Evolutionary conservation across 805 yeast species (phyloP).

Genomic region (Ogataea nakhonphanomensis): DNA sequence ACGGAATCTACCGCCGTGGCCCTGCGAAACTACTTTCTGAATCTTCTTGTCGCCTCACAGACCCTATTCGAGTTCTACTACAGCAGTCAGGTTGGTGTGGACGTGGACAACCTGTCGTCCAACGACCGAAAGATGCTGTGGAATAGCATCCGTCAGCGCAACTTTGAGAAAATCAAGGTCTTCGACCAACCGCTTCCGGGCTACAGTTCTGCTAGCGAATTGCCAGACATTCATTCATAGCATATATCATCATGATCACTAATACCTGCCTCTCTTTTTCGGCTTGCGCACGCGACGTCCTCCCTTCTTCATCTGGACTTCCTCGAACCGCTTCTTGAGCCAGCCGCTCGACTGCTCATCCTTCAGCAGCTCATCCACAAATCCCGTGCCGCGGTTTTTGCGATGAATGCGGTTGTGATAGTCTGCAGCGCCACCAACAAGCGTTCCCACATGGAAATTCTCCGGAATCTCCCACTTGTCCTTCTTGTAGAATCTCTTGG

Average conservation of each 20-base stretch:
- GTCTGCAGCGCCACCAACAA: constrained; percentile 79
- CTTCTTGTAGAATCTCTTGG: constrained; percentile 91
- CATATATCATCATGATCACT: not conserved
- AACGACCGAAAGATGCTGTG: constrained; percentile 44
- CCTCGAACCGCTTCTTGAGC: constrained; percentile 79
- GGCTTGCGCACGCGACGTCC: constrained; percentile 62
- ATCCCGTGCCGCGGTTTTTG: constrained; percentile 70
- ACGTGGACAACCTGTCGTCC: constrained; percentile 33
- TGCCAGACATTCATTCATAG: no score
- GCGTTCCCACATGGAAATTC: constrained; percentile 83
- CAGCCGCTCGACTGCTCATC: constrained; percentile 68
- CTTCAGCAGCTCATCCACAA: constrained; percentile 78
- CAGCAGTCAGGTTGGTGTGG: constrained; percentile 24
- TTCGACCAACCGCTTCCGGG: constrained; percentile 16
- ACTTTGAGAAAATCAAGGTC: constrained; percentile 42
- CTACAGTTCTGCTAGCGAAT: no score
- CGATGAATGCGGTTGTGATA: constrained; percentile 66
- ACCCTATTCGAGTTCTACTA: constrained; percentile 49
- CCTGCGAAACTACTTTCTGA: constrained; percentile 47
- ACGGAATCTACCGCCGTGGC: constrained; percentile 41
- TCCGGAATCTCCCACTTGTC: constrained; percentile 57
- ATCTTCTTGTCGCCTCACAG: constrained; percentile 52
- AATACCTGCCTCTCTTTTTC: constrained; percentile 1
- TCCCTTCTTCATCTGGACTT: constrained; percentile 72
- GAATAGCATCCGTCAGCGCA: constrained; percentile 50